Base-by-base conservation (phyloP, 2,329 filamentous ascomycete species). In the Scedosporium boydii region DNA sequence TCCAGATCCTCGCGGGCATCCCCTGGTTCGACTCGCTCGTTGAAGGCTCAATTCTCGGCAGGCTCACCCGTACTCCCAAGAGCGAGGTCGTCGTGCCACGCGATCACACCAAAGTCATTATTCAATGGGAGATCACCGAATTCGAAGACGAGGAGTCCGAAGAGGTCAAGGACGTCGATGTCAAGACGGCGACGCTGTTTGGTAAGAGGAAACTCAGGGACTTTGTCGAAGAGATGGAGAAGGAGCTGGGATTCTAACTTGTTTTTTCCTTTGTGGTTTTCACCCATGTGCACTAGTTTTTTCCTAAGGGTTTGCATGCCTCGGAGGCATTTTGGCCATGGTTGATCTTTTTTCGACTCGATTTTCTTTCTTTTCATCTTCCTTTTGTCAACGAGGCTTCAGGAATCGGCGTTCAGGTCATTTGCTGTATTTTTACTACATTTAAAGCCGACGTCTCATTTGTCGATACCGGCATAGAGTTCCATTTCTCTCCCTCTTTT, bases 21-120 rank as follows among this genome's bases (percentile, higher is more conserved):
- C 89, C 91, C 0, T 96, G 91, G 90, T 93, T 96, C 67, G 90
- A 96, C 6, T 44, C 53, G 10, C 38, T 62, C 23, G 42, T 62
- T 14, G 60, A 62, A 12, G 60, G 60, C 16, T 62, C 60, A 21
- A 27, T 48, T 23, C 53, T 62, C 27, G 53, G 60, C 14, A 46
- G 21, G 23, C 27, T 62, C 18, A 51, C 53, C 41, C 51, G 56
- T 23, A 55, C 56, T 1, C 56, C 23, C 38, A 23, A 38, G n/a
- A 29, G 18, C 21, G 41, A 51, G n/a, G n/a, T 55, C 26, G 18
- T 42, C 12, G 53, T 44, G 9, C 29, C 46, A 6, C 10, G 14
- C 46, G 10, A 18, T 23, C n/a, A 18, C 57, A 27, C 29, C 10
- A 61, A 41, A 9, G 12, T 46, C 9, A 41, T 41, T 18, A 26